phyloP scores from a whole-genome alignment of 2,329 filamentous ascomycete species.

The Trichoderma pleuroti region DNA sequence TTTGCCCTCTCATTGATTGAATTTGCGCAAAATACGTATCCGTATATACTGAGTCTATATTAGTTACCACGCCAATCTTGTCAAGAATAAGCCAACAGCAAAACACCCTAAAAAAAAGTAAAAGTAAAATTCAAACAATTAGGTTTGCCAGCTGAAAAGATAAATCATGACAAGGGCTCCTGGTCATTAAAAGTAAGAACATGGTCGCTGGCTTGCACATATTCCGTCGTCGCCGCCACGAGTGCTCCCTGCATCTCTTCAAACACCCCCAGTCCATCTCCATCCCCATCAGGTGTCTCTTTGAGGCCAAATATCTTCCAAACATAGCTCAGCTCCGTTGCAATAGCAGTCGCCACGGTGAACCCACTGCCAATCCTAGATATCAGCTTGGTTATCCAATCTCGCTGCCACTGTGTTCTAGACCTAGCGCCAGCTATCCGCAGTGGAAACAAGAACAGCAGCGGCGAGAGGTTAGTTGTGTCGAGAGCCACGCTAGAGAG shows the following conservation, averaged over 20 bases:
- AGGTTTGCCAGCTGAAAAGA: neutral
- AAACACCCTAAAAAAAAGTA: neutral
- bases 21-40: no score
- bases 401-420: constrained; percentile 24
- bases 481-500: constrained; percentile 22
- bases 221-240: neutral
- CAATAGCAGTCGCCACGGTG: constrained; percentile 29
- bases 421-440: constrained; percentile 35
- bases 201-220: neutral
- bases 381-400: constrained; percentile 24
- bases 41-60: neutral
- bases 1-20: neutral
- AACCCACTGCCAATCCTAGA: constrained; percentile 24
- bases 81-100: neutral
- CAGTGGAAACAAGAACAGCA: constrained; percentile 35
- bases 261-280: neutral
- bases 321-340: constrained; percentile 21
- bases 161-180: neutral
- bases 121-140: neutral
- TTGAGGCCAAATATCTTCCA: constrained; percentile 22
- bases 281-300: neutral
- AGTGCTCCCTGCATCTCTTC: neutral
- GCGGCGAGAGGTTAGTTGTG: constrained; percentile 27
- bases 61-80: neutral
- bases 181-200: neutral